Evolutionary conservation across 2,329 filamentous ascomycete species (phyloP), one percentile per base, ranked within the genome.

Genomic region (Botrytis tulipae): DNA sequence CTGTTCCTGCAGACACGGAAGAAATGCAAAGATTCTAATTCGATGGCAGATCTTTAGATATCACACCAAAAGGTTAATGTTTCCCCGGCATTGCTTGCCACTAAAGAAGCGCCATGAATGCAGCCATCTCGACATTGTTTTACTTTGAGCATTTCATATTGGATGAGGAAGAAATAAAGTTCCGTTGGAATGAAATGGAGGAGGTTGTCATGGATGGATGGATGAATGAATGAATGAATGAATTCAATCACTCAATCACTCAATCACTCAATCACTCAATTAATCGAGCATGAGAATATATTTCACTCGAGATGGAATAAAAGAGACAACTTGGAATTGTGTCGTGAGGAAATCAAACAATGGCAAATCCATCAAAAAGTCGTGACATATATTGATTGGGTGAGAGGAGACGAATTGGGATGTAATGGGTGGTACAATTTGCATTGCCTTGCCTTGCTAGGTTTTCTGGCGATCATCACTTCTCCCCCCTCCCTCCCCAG

Each of bases 31-130:
- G 66, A 57, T 57, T 37, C 48, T 57, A 2, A 68, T 68, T 68
- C 66, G 66, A 42, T 57, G 48, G 35, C 35, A 68, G 48, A 68
- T 57, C 18, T 57, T n/a, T 29, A 8, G 51, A 29, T 57, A 57
- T 40, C 65, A 51, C n/a, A 51, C n/a, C 46, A n/a, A 25, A 54
- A 67, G n/a, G 22, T 44, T 32, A 29, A 32, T 67, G 51, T 60
- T 48, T 57, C 70, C 61, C 61, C 63, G 71, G 71, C 63, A 72
- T 61, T 60, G 51, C 61, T 48, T 60, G 44, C 62, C 63, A 60
- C 51, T 60, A 72, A 35, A 69, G 63, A 72, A 72, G 32, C 71
- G 71, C 71, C 63, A 60, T 72, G 5, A 48, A 68, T 68, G 65
- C 65, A 72, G 62, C 62, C 71, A 72, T 71, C 8, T 65, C 60